Evolutionary conservation across 208 protist species (phyloP).

Genomic region (Borovskyia barvae): DNA sequence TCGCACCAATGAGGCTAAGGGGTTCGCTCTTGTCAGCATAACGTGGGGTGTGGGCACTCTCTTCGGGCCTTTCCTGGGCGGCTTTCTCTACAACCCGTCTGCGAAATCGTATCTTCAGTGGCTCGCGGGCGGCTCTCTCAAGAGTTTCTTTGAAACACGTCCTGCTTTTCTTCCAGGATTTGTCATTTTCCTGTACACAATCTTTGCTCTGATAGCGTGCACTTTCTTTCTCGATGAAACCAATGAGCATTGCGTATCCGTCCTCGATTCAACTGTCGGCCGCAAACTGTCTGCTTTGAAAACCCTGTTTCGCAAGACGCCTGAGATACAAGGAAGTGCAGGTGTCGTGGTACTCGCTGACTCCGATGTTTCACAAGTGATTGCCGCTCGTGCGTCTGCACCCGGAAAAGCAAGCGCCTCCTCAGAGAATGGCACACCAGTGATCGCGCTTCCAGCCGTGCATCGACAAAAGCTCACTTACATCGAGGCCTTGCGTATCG

Average conservation of each 20-base stretch:
- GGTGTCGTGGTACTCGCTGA: too few relatives aligned
- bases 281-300: conserved; percentile 51
- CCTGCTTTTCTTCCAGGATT: conserved; percentile 56
- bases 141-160: conserved; percentile 37
- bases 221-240: conserved; percentile 59
- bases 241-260: conserved; percentile 57
- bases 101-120: conserved; percentile 29
- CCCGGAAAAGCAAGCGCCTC: not conserved
- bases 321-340: too few relatives aligned
- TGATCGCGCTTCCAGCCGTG: not conserved
- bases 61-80: conserved; percentile 59
- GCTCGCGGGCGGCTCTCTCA: conserved; percentile 29
- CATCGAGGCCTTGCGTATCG: conserved; percentile 30
- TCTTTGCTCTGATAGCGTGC: conserved; percentile 43
- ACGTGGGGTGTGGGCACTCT: conserved; percentile 57
- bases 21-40: conserved; percentile 96
- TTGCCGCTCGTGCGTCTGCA: not conserved
- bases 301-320: too few relatives aligned
- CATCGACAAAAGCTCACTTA: conserved; percentile 27
- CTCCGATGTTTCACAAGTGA: too few relatives aligned
- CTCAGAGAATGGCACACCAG: not conserved
- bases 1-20: conserved; percentile 60
- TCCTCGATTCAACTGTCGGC: conserved; percentile 35
- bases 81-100: conserved; percentile 73
- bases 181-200: conserved; percentile 55